Evolutionary conservation across 805 yeast species (phyloP), one percentile per base, ranked within the genome.

Genomic region (Cyberlindnera veronae): DNA sequence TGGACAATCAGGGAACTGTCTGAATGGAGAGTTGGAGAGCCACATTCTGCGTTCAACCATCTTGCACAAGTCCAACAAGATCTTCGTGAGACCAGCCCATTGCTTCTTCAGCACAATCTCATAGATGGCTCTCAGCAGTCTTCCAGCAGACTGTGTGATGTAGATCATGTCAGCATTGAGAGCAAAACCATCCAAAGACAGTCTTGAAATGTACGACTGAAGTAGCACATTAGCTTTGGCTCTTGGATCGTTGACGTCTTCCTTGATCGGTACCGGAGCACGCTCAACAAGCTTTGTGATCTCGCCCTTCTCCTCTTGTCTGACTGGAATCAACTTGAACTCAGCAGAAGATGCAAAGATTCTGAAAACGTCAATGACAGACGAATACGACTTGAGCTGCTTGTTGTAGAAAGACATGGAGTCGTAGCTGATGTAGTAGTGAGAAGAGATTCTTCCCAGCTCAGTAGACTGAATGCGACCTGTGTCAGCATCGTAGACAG

Each of bases 91-190:
- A 16, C 67, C 57, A 0, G 96, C 72, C 95, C 95, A 89, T 10
- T 74, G 72, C 49, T 81, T 84, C 38, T 72, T 68, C 33, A 85
- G 50, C 9, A 85, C 75, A 24, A 93, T 76, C 55, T 91, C 96
- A 58, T 75, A 79, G 47, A 95, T 74, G 0, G 98, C 97, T 42
- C 97, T 67, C 41, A 90, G 68, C 28, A 93, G 62, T 56, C 99
- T 74, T 3, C 95, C 91, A 1, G 96, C 97, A 29, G 95, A 87
- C 61, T 93, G 98, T 0, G 93, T 84, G 29, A 93, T 78, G 57
- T 86, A 93, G 3, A 87, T 72, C 96, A 90, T 88, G 66, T 93
- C 99, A 0, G 96, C 79, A 73, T 84, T 79, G 45, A 95, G 63
- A 0, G 97, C 96, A 65, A 87, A 86, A 0, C 98, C 98, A 1